Evolutionary conservation across 1,139 yeast species (phyloP), one percentile per base, ranked within the genome.

Genomic region (Pichia sp.): DNA sequence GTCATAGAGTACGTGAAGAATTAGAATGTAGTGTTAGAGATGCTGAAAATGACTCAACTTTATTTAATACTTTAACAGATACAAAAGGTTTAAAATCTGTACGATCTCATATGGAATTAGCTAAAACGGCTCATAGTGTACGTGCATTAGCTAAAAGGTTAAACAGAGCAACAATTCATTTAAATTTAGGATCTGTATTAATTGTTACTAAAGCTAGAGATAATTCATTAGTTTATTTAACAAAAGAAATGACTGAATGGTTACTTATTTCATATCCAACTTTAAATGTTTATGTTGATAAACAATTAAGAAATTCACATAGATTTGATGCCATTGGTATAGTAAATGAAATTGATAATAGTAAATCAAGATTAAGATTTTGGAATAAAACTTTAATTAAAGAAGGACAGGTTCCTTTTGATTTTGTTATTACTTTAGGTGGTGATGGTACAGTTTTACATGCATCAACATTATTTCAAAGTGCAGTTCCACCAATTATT

Each of bases 381-480:
- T 87, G 96, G 96, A 75, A 76, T 43, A 75, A 78, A 45, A 69
- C 71, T 28, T 68, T 80, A 50, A 76, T 87, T 9, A 61, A 64
- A 7, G 64, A 70, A 12, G 72, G 74, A 44, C 82, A 84, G 0
- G 81, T 81, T 41, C 63, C 69, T 36, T 82, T 87, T 55, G 96
- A 87, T 61, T 67, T 87, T 50, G 87, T 85, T 6, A 71, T 87
- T 27, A 84, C 96, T 0, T 63, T 86, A 30, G 96, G 96, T 20
- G 96, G 96, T 23, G 96, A 87, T 59, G 96, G 96, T 28, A 87
- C 96, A 0, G 95, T 87, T 7, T 65, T 87, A 35, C 85, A 79
- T 59, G 94, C 83, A 1, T 82, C 90, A 1, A 82, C 85, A 39
- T 64, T 87, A 41, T 87, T 87, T 63, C 95, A 87, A 60, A 66